Evolutionary conservation across 2,329 filamentous ascomycete species (phyloP).

Genomic region (Sporothrix luriei): DNA sequence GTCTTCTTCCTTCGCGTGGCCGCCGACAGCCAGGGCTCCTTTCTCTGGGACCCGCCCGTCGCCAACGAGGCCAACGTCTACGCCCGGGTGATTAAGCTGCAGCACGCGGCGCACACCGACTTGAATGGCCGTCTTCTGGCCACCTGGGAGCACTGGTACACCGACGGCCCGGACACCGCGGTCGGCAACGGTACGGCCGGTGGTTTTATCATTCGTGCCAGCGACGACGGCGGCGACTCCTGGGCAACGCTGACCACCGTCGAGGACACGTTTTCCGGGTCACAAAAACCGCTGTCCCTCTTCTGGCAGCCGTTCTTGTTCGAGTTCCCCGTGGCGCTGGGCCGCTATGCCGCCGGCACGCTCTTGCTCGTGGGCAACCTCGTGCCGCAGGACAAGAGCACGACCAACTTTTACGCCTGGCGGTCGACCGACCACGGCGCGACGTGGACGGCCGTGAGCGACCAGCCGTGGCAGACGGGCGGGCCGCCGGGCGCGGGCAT

Average conservation of each 20-base stretch:
- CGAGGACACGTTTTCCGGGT: neutral
- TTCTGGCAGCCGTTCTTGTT: constrained; percentile 25
- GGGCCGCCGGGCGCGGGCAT: constrained; percentile 2
- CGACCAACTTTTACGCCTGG: constrained; percentile 13
- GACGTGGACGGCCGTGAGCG: neutral
- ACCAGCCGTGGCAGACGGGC: neutral
- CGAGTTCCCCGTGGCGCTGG: constrained; percentile 3
- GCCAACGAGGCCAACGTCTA: constrained; percentile 27
- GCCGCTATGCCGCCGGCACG: constrained; percentile 10
- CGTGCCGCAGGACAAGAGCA: neutral
- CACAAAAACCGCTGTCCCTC: neutral
- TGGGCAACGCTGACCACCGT: constrained; percentile 12
- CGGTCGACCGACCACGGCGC: constrained; percentile 21
- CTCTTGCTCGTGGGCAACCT: constrained; percentile 19
- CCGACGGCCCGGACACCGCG: neutral
- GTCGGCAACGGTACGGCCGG: constrained; percentile 8
- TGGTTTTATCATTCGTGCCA: constrained; percentile 4
- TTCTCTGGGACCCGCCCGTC: constrained; percentile 22
- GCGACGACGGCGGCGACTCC: constrained; percentile 9
- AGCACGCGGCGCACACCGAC: neutral
- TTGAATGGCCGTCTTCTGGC: neutral
- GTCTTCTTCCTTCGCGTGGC: neutral
- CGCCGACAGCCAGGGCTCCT: constrained; percentile 9
- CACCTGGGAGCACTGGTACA: constrained; percentile 26
- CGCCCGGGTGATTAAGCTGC: constrained; percentile 20